Base-by-base conservation (phyloP, 2,329 filamentous ascomycete species). In the Camillea tinctor region DNA sequence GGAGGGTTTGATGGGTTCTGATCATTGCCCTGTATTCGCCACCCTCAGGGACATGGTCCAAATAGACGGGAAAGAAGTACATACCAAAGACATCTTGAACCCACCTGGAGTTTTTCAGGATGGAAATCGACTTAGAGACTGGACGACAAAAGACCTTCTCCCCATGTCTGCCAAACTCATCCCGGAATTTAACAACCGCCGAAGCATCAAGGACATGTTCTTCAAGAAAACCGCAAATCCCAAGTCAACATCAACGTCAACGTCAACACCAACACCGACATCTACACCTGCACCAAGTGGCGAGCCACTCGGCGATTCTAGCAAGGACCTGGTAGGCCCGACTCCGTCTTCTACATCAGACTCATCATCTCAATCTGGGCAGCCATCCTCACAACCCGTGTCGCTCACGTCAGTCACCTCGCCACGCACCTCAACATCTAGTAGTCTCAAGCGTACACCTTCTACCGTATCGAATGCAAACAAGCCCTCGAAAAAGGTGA, bases 161-260 rank as follows among this genome's bases (percentile, higher is more conserved):
- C 84, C 90, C 2, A 80, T 90, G 58, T 98, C 93, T 21, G 93
- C 90, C 0, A 92, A 87, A 71, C 81, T 96, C 9, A 89, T 97
- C 58, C 89, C 92, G 1, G 93, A 97, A 68, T 98, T 98, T 67
- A 87, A 93, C 70, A 88, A 89, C 60, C 86, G 95, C 20, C 85
- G 86, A 66, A 97, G 81, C 72, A 97, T 99, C 71, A 91, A 89
- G 68, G 93, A 96, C 71, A 98, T 99, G 95, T 97, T 98, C 72
- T 81, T 80, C 60, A 87, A 83, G 67, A 88, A 84, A 66, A 72
- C 82, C 53, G 64, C 75, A 21, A 61, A 63, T 60, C 52, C 60
- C 15, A 65, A 68, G 56, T 55, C 60, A 26, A 60, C 61, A 9
- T 58, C 68, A 21, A 50, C 61, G 26, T 55, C 60, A 26, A 60